Evolutionary conservation across 1,139 yeast species (phyloP).

Genomic region (Candida smagusa): DNA sequence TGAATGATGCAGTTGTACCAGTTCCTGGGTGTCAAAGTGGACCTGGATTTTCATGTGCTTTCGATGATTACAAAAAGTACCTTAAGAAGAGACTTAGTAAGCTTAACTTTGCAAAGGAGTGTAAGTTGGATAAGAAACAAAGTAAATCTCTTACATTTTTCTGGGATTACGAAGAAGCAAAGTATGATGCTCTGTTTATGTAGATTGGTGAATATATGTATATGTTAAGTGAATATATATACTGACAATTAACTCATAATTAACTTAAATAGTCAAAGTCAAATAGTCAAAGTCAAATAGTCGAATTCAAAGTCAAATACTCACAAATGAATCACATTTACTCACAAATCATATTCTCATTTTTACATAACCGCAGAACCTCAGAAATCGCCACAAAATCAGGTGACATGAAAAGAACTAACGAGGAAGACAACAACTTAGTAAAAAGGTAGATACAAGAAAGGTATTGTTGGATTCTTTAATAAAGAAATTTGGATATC

Average conservation of each 20-base stretch:
- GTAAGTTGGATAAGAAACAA: slow-evolving; percentile 16
- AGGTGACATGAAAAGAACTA: slow-evolving; percentile 6
- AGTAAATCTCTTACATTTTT: slow-evolving; percentile 11
- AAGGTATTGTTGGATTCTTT: slow-evolving; percentile 48
- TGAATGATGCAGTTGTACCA: slow-evolving; percentile 59
- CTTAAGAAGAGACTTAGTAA: slow-evolving; percentile 30
- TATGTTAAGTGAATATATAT: too few species aligned
- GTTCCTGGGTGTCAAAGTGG: slow-evolving; percentile 48
- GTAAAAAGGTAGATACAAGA: slow-evolving; percentile 8
- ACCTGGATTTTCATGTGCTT: slow-evolving; percentile 56
- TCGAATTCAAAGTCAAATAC: too few species aligned
- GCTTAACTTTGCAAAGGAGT: slow-evolving; percentile 26
- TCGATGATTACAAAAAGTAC: slow-evolving; percentile 36
- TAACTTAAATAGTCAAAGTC: too few species aligned
- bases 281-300: too few species aligned
- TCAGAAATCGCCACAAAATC: not conserved
- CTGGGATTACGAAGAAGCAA: slow-evolving; percentile 12
- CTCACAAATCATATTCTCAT: not conserved
- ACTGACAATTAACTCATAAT: too few species aligned
- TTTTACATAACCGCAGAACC: not conserved
- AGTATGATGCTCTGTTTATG: slow-evolving; percentile 5
- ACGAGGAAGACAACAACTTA: slow-evolving; percentile 3
- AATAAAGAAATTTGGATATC: slow-evolving; percentile 53
- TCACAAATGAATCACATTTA: too few species aligned
- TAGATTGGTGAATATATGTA: too few species aligned